These are phyloP conservation scores for Neurospora sp. DNA, from an alignment of 495 filamentous ascomycete genomes.

Conservation along the genomic window DNA sequence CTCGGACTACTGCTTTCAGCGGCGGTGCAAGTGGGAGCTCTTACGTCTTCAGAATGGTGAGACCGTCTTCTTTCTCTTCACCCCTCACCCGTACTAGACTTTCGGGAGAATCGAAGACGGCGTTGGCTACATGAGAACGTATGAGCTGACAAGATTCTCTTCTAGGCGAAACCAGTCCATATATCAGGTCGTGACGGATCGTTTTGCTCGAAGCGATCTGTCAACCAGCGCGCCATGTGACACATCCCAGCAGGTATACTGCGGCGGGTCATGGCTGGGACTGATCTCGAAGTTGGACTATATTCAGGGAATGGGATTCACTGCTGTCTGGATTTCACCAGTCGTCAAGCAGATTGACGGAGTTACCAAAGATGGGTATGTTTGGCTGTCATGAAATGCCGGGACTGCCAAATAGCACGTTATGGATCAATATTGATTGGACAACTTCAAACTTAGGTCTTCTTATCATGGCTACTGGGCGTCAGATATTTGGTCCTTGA, in stretches of 20 bases:
- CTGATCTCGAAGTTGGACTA: slow-evolving; percentile 60
- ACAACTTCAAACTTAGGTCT: slow-evolving; percentile 5
- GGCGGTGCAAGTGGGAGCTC: slow-evolving; percentile 3
- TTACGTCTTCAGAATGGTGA: slow-evolving; percentile 14
- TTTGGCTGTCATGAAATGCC: neutral
- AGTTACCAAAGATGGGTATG: slow-evolving; percentile 41
- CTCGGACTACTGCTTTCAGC: neutral
- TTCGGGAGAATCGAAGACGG: neutral
- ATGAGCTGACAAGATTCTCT: neutral
- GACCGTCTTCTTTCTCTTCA: neutral
- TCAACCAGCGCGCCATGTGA: slow-evolving; percentile 47
- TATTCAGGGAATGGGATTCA: slow-evolving; percentile 72
- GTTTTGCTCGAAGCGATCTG: slow-evolving; percentile 58
- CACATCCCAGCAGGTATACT: slow-evolving; percentile 48
- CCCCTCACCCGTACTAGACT: neutral
- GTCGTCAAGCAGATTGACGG: slow-evolving; percentile 51
- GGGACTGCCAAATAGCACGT: neutral
- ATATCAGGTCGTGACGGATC: slow-evolving; percentile 68
- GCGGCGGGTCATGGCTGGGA: slow-evolving; percentile 65
- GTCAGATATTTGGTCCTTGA: slow-evolving; percentile 53
- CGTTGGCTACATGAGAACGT: neutral
- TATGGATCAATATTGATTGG: neutral
- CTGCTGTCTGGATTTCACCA: slow-evolving; percentile 76
- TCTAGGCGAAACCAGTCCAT: slow-evolving; percentile 53
- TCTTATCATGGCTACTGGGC: slow-evolving; percentile 76